phyloP scores from a whole-genome alignment of 1,139 yeast genomes.

The Trichomonascaceae sp. region DNA sequence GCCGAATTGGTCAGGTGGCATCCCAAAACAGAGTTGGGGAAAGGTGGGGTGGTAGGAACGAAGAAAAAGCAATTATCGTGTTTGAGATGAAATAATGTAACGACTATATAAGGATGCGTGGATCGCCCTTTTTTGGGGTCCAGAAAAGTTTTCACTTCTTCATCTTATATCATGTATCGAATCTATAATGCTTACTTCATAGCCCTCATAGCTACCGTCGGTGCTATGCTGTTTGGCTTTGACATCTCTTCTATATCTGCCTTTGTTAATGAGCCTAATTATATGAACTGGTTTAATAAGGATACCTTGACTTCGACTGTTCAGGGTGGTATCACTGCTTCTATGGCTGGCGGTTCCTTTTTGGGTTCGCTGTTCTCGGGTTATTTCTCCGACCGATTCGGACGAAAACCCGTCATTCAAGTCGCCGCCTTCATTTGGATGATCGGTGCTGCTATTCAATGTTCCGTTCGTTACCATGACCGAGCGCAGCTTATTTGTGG shows the following conservation, averaged over 20 bases:
- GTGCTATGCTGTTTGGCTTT: constrained; percentile 95
- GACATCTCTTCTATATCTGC: constrained; percentile 91
- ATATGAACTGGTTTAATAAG: constrained; percentile 35
- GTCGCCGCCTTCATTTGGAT: constrained; percentile 69
- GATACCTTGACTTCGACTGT: constrained; percentile 38
- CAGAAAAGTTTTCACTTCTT: background rate
- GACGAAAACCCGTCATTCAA: constrained; percentile 71
- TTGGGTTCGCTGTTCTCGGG: constrained; percentile 35
- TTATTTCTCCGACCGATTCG: constrained; percentile 58
- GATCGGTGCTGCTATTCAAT: constrained; percentile 77
- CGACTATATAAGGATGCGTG: background rate
- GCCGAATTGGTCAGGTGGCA: background rate
- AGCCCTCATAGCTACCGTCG: constrained; percentile 61
- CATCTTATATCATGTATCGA: constrained; percentile 7
- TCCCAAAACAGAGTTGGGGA: constrained; percentile 6
- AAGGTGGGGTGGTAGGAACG: constrained; percentile 2
- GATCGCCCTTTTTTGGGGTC: background rate
- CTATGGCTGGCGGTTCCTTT: constrained; percentile 92
- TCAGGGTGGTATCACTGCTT: constrained; percentile 85
- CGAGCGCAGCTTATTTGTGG: constrained; percentile 69
- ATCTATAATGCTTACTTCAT: constrained; percentile 35
- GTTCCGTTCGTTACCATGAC: constrained; percentile 51
- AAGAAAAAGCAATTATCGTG: background rate
- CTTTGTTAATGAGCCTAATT: constrained; percentile 64
- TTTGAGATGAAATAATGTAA: background rate